phyloP scores from a whole-genome alignment of 2,329 filamentous ascomycete genomes.

The Aspergillus pseudoviridinutans region DNA sequence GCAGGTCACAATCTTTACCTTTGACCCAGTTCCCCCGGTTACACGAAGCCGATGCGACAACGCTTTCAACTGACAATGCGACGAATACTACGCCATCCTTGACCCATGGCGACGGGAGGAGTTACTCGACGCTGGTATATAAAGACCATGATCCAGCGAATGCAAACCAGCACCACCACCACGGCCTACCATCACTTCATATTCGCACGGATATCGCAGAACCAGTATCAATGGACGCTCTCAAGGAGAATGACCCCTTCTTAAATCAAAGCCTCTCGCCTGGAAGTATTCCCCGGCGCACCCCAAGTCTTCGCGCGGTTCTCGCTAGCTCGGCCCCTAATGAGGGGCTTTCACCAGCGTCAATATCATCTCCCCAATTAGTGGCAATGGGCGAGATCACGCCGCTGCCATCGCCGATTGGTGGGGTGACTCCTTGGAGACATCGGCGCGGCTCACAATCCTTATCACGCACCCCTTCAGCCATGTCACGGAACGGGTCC shows the following conservation, averaged over 20 bases:
- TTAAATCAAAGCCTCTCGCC: constrained; percentile 41
- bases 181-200: constrained; percentile 26
- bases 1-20: constrained; percentile 20
- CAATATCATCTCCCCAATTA: constrained; percentile 70
- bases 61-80: constrained; percentile 17
- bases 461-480: constrained; percentile 41
- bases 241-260: constrained; percentile 30
- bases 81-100: constrained; percentile 8
- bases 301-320: constrained; percentile 42
- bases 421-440: constrained; percentile 34
- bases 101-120: constrained; percentile 10
- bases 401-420: constrained; percentile 71
- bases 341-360: constrained; percentile 55
- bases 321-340: constrained; percentile 36
- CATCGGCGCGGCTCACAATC: constrained; percentile 52
- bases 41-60: constrained; percentile 15
- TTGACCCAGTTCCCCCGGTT: constrained; percentile 13
- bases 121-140: constrained; percentile 7
- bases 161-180: constrained; percentile 9
- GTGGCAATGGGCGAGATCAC: constrained; percentile 75
- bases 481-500: constrained; percentile 36
- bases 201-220: constrained; percentile 33
- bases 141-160: constrained; percentile 3
- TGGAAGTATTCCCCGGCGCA: constrained; percentile 41
- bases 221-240: constrained; percentile 23